Percentiles rank a stretch among this genome's conserved stretches.
phyloP scores from a whole-genome alignment of 2,329 filamentous ascomycete genomes.

The Bipolaris victoriae region DNA sequence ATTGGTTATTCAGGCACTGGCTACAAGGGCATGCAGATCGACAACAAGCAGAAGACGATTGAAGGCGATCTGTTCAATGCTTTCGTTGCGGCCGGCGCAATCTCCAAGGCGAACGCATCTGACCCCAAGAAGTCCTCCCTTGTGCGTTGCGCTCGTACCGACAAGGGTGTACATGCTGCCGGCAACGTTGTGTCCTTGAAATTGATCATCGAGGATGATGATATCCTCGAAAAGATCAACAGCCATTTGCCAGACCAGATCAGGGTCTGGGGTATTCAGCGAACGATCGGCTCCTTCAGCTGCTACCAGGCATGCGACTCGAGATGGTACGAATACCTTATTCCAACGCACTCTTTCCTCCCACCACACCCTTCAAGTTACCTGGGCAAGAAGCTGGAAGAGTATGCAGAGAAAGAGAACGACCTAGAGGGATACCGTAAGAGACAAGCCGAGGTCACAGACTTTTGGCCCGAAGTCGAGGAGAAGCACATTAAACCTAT shows the following conservation, averaged over 20 bases:
- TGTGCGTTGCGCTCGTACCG: constrained; percentile 90
- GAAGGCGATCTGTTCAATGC: constrained; percentile 94
- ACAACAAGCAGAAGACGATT: constrained; percentile 80
- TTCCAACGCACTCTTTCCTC: constrained; percentile 90
- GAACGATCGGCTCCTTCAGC: constrained; percentile 89
- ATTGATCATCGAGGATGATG: constrained; percentile 88
- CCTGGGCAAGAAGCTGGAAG: constrained; percentile 81
- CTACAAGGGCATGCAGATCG: constrained; percentile 96
- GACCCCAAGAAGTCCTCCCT: constrained; percentile 96
- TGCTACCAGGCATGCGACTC: constrained; percentile 96
- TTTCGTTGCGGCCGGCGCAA: constrained; percentile 87
- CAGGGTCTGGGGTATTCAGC: constrained; percentile 89
- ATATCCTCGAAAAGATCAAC: constrained; percentile 92
- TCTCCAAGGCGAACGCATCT: constrained; percentile 94
- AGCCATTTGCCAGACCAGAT: constrained; percentile 84
- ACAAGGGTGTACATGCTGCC: constrained; percentile 96
- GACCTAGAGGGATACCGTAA: constrained; percentile 71
- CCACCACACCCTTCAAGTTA: constrained; percentile 90
- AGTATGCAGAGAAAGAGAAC: constrained; percentile 74
- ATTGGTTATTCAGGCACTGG: constrained; percentile 95
- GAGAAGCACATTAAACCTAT: constrained; percentile 78
- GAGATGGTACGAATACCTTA: constrained; percentile 94
- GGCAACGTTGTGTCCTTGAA: constrained; percentile 96
- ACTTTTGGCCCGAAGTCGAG: constrained; percentile 84
- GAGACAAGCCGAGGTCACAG: constrained; percentile 76